Base-by-base conservation (phyloP, 495 filamentous ascomycete genomes). In the Penicillium maclennaniae region DNA sequence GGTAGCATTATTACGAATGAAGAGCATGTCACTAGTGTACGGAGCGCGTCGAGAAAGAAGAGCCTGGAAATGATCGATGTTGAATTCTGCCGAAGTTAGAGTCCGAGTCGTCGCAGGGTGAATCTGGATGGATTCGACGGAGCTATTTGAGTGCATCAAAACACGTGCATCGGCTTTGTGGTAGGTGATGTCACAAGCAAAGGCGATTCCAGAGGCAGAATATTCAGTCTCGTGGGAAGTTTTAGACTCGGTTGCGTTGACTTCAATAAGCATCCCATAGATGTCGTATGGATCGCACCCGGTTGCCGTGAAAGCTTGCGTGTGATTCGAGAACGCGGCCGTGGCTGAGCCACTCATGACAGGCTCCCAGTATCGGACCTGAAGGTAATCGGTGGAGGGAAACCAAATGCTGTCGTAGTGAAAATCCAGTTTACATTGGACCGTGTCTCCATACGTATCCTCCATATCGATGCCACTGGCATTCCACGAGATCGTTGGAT, bases 341-440 rank as follows among this genome's bases (percentile, higher is more conserved):
- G 54, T 36, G n/a, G 55, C 50, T 1, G 50, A 49, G n/a, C 20
- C 17, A 43, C 40, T 36, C 20, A 63, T 55, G 1, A 59, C 63
- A 6, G 71, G 71, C 42, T 74, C 71, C 71, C 71, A 74, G 43
- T 74, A 74, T 2, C 71, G 67, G 16, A 73, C 53, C 26, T 74
- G 71, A 8, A 74, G 56, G 25, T 67, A 71, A 41, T 74, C 65
- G 17, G 67, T 69, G 12, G 40, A 27, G 2, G 57, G 53, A 41
- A 69, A 74, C 34, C 67, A 65, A 20, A 71, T 54, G 38, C 58
- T 74, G 3, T 62, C 45, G 43, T 72, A 74, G 23, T 62, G 39
- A 45, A 74, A 72, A 16, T 71, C 61, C 49, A 74, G 39, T 4
- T 45, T 54, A 47, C 71, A 74, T 16, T 57, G 10, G 14, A 47